phyloP scores from a whole-genome alignment of 1,139 yeast species.

The Debaryomycetaceae sp. region DNA sequence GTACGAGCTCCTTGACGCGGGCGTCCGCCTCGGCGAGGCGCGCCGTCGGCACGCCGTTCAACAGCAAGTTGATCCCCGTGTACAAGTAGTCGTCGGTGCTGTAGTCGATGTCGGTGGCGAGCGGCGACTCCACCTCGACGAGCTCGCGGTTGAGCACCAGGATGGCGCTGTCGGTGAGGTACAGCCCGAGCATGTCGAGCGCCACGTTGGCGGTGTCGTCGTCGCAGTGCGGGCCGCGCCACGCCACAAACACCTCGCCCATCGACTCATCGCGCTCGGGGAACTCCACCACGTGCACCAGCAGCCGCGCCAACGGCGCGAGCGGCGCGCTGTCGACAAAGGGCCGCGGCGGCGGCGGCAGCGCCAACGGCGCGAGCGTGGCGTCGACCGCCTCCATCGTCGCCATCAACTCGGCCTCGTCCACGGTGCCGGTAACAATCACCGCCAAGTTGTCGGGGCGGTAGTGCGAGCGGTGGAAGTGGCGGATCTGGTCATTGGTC shows the following conservation, averaged over 20 bases:
- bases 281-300: constrained; percentile 58
- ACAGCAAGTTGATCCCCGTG: constrained; percentile 53
- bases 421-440: constrained; percentile 79
- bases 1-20: constrained; percentile 47
- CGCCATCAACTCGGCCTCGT: constrained; percentile 61
- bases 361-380: constrained; percentile 35
- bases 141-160: constrained; percentile 63
- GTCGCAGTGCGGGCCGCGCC: constrained; percentile 75
- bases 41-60: constrained; percentile 76
- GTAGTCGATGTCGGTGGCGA: constrained; percentile 68
- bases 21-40: constrained; percentile 49
- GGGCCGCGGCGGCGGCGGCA: constrained; percentile 52
- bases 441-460: constrained; percentile 82
- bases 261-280: constrained; percentile 87
- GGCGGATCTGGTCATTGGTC: constrained; percentile 66
- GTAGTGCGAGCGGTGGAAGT: constrained; percentile 69
- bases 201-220: constrained; percentile 60
- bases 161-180: constrained; percentile 72
- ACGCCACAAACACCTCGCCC: constrained; percentile 70
- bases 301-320: constrained; percentile 36
- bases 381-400: constrained; percentile 63
- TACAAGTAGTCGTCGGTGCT: constrained; percentile 67
- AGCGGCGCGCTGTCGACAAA: constrained; percentile 67
- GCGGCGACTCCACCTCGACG: constrained; percentile 79
- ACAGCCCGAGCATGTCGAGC: constrained; percentile 65